These are phyloP conservation scores for Epichloe aotearoae DNA, from an alignment of 2,329 filamentous ascomycete species.

Conservation along the genomic window DNA sequence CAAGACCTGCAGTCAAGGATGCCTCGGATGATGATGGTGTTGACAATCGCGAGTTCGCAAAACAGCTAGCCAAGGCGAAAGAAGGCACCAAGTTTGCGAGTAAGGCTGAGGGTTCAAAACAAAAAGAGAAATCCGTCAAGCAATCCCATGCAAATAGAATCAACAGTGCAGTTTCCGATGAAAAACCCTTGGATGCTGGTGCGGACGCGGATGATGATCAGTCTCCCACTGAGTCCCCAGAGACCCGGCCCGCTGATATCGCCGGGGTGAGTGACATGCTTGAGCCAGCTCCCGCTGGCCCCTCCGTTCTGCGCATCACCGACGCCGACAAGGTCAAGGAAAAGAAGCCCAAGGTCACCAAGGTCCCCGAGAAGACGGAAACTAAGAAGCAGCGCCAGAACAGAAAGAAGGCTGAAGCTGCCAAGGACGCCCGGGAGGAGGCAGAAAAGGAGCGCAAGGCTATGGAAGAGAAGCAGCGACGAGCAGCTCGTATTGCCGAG, in stretches of 20 bases:
- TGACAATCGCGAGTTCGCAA: constrained; percentile 64
- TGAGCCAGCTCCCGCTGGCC: constrained; percentile 53
- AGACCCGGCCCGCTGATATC: constrained; percentile 40
- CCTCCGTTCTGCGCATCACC: constrained; percentile 67
- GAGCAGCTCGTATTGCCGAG: constrained; percentile 67
- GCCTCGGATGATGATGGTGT: constrained; percentile 47
- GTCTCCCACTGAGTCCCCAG: constrained; percentile 56
- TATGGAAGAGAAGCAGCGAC: constrained; percentile 70
- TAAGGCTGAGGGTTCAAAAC: constrained; percentile 44
- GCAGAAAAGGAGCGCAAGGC: constrained; percentile 66
- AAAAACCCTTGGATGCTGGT: constrained; percentile 43
- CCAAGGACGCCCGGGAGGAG: constrained; percentile 61
- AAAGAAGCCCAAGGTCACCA: constrained; percentile 48
- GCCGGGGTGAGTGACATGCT: constrained; percentile 86
- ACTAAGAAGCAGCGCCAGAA: constrained; percentile 96
- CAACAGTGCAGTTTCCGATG: constrained; percentile 27
- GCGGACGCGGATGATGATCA: constrained; percentile 72
- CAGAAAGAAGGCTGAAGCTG: constrained; percentile 71
- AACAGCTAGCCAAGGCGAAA: constrained; percentile 57
- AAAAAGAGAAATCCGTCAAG: constrained; percentile 58
- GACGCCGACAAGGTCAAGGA: constrained; percentile 49
- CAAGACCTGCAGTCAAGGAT: constrained; percentile 17
- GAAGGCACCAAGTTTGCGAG: constrained; percentile 49
- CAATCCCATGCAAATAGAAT: constrained; percentile 48
- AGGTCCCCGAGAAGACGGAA: constrained; percentile 55